Percentiles rank a stretch among this genome's conserved stretches.
Conservation (phyloP, 345 rosid species). For the Mallotus nudiflorus region DNA sequence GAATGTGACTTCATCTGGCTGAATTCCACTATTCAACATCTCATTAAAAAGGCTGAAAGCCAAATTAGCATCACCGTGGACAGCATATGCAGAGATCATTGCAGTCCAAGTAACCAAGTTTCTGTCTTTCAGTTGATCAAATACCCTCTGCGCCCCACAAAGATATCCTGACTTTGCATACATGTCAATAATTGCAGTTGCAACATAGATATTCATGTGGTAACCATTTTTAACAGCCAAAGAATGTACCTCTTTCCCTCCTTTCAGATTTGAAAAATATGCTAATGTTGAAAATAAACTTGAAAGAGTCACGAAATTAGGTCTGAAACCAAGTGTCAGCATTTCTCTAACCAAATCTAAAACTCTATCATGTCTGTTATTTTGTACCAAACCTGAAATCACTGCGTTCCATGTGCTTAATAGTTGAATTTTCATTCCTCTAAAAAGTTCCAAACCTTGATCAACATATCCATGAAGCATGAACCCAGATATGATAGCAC, state of each 20-base stretch:
- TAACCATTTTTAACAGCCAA: conserved; percentile 57
- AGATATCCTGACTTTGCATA: conserved; percentile 76
- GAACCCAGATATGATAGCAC: conserved; percentile 68
- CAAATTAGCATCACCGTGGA: conserved; percentile 63
- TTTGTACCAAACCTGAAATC: conserved; percentile 80
- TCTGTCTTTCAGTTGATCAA: conserved; percentile 50
- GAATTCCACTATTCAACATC: conserved; percentile 53
- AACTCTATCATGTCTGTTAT: conserved; percentile 49
- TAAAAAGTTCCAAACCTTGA: conserved; percentile 53
- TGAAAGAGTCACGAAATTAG: conserved; percentile 66
- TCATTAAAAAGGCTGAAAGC: conserved; percentile 52
- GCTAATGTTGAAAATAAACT: conserved; percentile 64
- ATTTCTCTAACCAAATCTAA: conserved; percentile 57
- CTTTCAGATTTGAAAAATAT: conserved; percentile 57
- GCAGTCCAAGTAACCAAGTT: conserved; percentile 88
- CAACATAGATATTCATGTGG: conserved; percentile 55
- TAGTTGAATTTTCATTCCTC: conserved; percentile 43
- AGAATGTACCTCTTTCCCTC: conserved; percentile 72
- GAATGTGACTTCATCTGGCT: conserved; percentile 71
- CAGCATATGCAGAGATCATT: conserved; percentile 70
- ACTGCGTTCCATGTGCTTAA: conserved; percentile 77
- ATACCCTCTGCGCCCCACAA: conserved; percentile 52
- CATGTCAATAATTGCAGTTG: conserved; percentile 67
- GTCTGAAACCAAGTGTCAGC: conserved; percentile 50
- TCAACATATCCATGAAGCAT: conserved; percentile 71